Evolutionary conservation across 129 eudicot species (phyloP).

Genomic region (Glebionis coronaria): DNA sequence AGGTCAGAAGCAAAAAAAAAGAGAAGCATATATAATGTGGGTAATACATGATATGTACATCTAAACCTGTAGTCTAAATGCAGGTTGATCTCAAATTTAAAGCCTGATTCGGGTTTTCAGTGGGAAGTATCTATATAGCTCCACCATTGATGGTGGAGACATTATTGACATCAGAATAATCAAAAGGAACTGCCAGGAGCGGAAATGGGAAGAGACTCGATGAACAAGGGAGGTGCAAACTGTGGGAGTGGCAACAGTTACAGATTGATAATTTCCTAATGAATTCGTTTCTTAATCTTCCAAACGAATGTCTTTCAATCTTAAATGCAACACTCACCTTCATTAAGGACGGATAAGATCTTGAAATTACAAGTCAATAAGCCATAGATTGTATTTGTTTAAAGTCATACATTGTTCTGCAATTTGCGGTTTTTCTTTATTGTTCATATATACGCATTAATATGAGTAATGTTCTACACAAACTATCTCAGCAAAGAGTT

Average conservation of each 20-base stretch:
- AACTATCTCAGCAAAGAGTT: too few species aligned
- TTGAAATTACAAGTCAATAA: neutral
- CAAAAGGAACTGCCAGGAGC: constrained; percentile 52
- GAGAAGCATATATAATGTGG: too few species aligned
- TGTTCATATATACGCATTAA: neutral
- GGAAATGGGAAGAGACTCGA: constrained; percentile 66
- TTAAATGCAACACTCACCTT: constrained; percentile 67
- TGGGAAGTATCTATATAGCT: constrained; percentile 77
- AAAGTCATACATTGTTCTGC: neutral
- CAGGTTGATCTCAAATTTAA: constrained; percentile 80
- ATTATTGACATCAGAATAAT: constrained; percentile 75
- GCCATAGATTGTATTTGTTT: neutral
- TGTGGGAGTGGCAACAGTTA: constrained; percentile 87
- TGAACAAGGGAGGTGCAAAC: constrained; percentile 67
- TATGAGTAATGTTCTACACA: too few species aligned
- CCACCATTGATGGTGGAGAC: constrained; percentile 83
- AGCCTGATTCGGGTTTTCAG: constrained; percentile 73
- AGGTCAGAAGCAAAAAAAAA: too few species aligned
- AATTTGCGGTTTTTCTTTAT: neutral
- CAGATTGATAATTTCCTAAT: constrained; percentile 67
- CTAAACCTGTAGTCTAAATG: constrained; percentile 15
- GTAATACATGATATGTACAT: neutral
- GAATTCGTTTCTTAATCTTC: constrained; percentile 85
- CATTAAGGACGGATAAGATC: constrained; percentile 23
- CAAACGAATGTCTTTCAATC: constrained; percentile 87